Percentiles rank a stretch among this genome's conserved stretches.
phyloP scores from a whole-genome alignment of 2,329 filamentous ascomycete species.

The Ceratocystis papillata region DNA sequence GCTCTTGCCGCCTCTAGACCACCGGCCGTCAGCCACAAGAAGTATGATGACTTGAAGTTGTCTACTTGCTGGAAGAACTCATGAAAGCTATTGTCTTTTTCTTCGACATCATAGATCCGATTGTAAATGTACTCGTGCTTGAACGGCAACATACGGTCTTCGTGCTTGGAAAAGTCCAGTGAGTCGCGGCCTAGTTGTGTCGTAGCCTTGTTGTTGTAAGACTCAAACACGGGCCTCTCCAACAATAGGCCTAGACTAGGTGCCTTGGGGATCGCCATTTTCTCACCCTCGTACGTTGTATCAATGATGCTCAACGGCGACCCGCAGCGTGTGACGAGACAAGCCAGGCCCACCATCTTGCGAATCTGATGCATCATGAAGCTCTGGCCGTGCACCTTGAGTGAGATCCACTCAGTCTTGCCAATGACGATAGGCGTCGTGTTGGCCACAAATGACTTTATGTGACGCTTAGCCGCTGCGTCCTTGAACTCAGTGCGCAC shows the following conservation, averaged over 20 bases:
- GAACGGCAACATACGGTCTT: constrained; percentile 72
- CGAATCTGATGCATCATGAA: constrained; percentile 99
- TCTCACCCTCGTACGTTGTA: constrained; percentile 59
- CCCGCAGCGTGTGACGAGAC: constrained; percentile 73
- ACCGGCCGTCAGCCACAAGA: constrained; percentile 62
- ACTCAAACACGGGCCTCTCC: constrained; percentile 83
- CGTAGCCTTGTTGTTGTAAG: constrained; percentile 66
- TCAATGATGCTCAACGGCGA: constrained; percentile 59
- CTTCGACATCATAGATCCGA: constrained; percentile 81
- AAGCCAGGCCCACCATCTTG: constrained; percentile 94
- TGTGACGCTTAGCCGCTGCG: constrained; percentile 75
- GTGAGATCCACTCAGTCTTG: constrained; percentile 86
- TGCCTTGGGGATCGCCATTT: constrained; percentile 86
- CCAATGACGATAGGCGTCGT: constrained; percentile 68
- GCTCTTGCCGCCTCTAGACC: constrained; percentile 50
- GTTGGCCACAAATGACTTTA: constrained; percentile 82
- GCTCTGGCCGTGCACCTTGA: constrained; percentile 93
- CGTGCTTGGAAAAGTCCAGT: constrained; percentile 69
- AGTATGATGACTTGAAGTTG: constrained; percentile 59
- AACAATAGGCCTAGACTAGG: constrained; percentile 79
- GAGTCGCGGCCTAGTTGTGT: constrained; percentile 52
- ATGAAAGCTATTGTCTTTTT: constrained; percentile 71
- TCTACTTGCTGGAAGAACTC: constrained; percentile 72
- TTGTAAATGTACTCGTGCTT: constrained; percentile 89
- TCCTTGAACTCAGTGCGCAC: constrained; percentile 75